Conservation (phyloP, 768 basidiomycete genomes). For the Coprinellus micaceus region DNA sequence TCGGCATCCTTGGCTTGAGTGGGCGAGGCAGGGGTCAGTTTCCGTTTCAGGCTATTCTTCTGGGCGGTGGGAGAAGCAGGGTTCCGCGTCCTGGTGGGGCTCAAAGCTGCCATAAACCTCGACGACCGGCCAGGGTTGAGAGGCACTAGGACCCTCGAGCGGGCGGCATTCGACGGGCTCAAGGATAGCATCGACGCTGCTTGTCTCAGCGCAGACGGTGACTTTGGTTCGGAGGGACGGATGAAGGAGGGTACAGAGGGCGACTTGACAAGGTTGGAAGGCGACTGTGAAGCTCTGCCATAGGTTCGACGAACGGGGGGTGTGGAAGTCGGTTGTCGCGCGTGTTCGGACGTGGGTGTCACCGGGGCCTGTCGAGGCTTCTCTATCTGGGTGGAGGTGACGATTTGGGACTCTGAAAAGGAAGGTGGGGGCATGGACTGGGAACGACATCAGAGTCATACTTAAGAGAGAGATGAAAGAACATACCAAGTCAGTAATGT, state of each 20-base stretch:
- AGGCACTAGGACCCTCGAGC: neutral
- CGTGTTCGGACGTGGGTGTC: neutral
- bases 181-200: neutral
- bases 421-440: slow-evolving; percentile 54
- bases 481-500: neutral
- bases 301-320: slow-evolving; percentile 2
- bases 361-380: neutral
- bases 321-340: neutral
- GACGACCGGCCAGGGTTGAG: neutral
- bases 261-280: slow-evolving; percentile 4
- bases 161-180: neutral
- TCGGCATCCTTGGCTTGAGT: too few relatives aligned
- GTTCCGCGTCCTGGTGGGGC: neutral
- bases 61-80: neutral
- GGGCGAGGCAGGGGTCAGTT: too few relatives aligned
- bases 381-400: slow-evolving; percentile 45
- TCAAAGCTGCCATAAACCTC: neutral
- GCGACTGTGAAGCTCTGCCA: neutral
- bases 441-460: neutral
- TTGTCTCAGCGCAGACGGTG: neutral
- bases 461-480: neutral
- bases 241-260: slow-evolving; percentile 8
- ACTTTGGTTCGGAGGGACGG: neutral
- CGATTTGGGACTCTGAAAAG: slow-evolving; percentile 46
- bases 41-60: too few relatives aligned